Conservation (phyloP, 1,284 basidiomycete genomes). For the Trametes polyzona region DNA sequence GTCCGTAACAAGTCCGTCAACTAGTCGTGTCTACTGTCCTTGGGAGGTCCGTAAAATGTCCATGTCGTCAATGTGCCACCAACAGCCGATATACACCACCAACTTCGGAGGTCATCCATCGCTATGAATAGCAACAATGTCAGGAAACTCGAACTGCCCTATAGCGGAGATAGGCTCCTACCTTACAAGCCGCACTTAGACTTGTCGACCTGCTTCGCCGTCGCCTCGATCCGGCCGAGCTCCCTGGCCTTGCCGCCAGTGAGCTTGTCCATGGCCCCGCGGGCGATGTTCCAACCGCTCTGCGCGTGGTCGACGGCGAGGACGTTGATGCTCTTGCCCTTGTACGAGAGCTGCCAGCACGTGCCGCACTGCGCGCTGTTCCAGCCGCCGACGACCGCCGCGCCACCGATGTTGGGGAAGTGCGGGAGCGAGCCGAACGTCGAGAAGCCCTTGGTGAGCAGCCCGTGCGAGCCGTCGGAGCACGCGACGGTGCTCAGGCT, state of each 20-base stretch:
- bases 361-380: conserved; percentile 48
- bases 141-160: neutral
- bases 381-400: conserved; percentile 44
- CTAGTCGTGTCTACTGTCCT: neutral
- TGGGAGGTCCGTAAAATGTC: neutral
- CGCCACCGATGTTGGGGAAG: conserved; percentile 59
- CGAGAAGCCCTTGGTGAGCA: conserved; percentile 46
- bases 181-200: conserved; percentile 33
- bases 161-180: neutral
- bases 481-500: conserved; percentile 48
- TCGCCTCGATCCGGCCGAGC: conserved; percentile 33
- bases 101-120: too few species aligned
- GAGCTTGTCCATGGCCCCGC: conserved; percentile 35
- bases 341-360: conserved; percentile 49
- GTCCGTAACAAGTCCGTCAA: neutral
- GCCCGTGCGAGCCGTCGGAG: conserved; percentile 50
- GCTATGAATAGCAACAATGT: too few species aligned
- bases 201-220: conserved; percentile 29
- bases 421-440: conserved; percentile 51
- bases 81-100: neutral
- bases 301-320: conserved; percentile 46
- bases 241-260: conserved; percentile 30
- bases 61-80: neutral
- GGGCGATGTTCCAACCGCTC: conserved; percentile 44
- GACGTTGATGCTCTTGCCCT: conserved; percentile 42